Base-by-base conservation (phyloP, 805 yeast species). In the Teunomyces panamensis region DNA sequence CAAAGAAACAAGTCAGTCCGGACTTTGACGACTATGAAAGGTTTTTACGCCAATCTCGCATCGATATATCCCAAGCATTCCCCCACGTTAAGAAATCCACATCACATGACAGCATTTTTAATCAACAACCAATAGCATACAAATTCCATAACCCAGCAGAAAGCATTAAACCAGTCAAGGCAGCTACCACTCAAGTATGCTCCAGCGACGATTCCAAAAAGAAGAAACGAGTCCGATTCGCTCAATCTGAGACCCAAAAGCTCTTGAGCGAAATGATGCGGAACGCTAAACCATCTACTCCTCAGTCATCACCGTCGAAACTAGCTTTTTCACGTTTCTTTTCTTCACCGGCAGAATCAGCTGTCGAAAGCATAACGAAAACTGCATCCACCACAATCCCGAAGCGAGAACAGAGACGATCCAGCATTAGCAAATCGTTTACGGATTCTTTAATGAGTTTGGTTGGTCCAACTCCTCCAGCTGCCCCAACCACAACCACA, bases 71-170 rank as follows among this genome's bases (percentile, higher is more conserved):
- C 10, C 52, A 58, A 13, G 62, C 63, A 6, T 63, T 68, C 35
- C 71, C 71, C 3, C 62, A 56, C 42, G 52, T 61, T 6, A 53
- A 57, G 32, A 59, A 56, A 34, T 54, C 72, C 3, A 55, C 46
- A 7, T 60, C 69, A 2, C 60, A 57, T 43, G 67, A 65, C 34
- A 61, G 67, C 28, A 28, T 58, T 53, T 44, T 51, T 52, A 17
- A 49, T 20, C 9, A 45, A 24, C 48, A 42, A 34, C 27, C 20
- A 27, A 35, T 14, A n/a, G 29, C 51, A n/a, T 52, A 51, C 33
- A 63, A 63, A 44, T 71, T 71, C 52, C 74, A 71, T 46, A 71
- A 71, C 49, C 76, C 76, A 0, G 64, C 63, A 9, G 65, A 60
- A 14, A 62, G 52, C 37, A 59, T 68, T 13, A 57, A 56, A 16